Evolutionary conservation across 495 filamentous ascomycete genomes (phyloP), one percentile per base, ranked within the genome.

Genomic region (Penicillium manginii): DNA sequence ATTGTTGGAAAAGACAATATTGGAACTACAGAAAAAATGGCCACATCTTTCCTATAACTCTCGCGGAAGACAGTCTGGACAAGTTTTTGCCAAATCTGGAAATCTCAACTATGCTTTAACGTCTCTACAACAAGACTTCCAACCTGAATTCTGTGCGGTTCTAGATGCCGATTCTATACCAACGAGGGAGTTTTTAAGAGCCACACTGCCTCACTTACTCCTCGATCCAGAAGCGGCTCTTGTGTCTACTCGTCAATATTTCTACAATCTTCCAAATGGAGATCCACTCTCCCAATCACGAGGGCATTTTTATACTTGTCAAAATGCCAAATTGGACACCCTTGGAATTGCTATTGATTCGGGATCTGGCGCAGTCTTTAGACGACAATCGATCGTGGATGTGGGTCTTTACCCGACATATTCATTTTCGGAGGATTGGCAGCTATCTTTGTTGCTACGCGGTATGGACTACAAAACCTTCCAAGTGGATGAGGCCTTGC

Each of bases 61-160:
- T 2, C 73, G 81, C 23, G 70, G 71, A 8, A 72, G 73, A 56
- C 67, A 74, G 18, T 70, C 74, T 2, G 74, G 70, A n/a, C 55
- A 71, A 66, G 51, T 74, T 46, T 72, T 78, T 68, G 64, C 77
- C 54, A 86, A 86, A 71, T 78, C 82, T 12, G 83, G 79, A 8
- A 86, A 85, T 52, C 65, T 86, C 22, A 84, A 83, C 48, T 77
- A 77, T 57, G 82, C 80, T 17, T 60, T 83, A 5, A 72, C 60
- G 59, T 75, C 54, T 57, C 68, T 63, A 55, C 75, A 67, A 56
- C 49, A 72, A 37, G 70, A 81, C 48, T 61, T 68, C 15, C 73
- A 79, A 46, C 78, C 82, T 33, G 67, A 73, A 21, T 78, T 71
- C 58, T 71, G 65, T 48, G 68, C 65, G 18, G 54, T 78, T 4